A percentile compares a stretch with the other conserved stretches of the same genome.
phyloP scores from a whole-genome alignment of 805 yeast genomes.

The Starmerella bombi region DNA sequence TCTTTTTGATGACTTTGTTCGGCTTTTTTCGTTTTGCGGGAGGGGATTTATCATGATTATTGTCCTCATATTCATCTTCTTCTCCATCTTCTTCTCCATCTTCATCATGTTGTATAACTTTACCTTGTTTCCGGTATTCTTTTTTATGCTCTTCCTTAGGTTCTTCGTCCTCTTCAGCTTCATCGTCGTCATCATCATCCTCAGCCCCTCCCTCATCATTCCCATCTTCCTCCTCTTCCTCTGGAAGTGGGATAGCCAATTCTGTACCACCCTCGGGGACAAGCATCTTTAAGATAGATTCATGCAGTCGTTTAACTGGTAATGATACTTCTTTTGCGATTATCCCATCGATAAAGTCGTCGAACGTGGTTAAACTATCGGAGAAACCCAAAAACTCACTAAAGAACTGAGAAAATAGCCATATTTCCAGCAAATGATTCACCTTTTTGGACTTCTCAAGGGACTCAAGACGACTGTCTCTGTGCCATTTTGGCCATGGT shows the following conservation, averaged over 20 bases:
- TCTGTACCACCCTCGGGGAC: slow-evolving; percentile 36
- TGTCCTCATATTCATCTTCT: slow-evolving; percentile 20
- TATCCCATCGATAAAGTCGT: slow-evolving; percentile 55
- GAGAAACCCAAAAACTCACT: slow-evolving; percentile 52
- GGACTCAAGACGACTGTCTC: slow-evolving; percentile 8
- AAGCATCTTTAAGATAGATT: slow-evolving; percentile 46
- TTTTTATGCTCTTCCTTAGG: slow-evolving; percentile 13
- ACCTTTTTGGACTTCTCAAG: slow-evolving; percentile 11
- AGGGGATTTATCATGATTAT: slow-evolving; percentile 8
- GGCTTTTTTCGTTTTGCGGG: not conserved
- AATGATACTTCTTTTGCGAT: slow-evolving; percentile 16
- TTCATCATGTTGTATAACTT: no score
- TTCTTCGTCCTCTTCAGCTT: slow-evolving; percentile 22
- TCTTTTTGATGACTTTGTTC: not conserved
- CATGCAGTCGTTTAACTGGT: slow-evolving; percentile 53
- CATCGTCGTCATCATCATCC: slow-evolving; percentile 25
- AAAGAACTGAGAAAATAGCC: slow-evolving; percentile 66
- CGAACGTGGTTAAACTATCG: slow-evolving; percentile 45
- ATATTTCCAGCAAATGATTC: slow-evolving; percentile 39
- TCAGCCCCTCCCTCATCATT: slow-evolving; percentile 10
- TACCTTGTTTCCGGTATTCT: slow-evolving; percentile 11
- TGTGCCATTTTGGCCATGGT: slow-evolving; percentile 20
- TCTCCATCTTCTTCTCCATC: slow-evolving; percentile 26
- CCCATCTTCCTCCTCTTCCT: slow-evolving; percentile 18
- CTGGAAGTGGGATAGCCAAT: slow-evolving; percentile 26